phyloP scores from a whole-genome alignment of 2,329 filamentous ascomycete species.

The Myriosclerotinia duriaeana region DNA sequence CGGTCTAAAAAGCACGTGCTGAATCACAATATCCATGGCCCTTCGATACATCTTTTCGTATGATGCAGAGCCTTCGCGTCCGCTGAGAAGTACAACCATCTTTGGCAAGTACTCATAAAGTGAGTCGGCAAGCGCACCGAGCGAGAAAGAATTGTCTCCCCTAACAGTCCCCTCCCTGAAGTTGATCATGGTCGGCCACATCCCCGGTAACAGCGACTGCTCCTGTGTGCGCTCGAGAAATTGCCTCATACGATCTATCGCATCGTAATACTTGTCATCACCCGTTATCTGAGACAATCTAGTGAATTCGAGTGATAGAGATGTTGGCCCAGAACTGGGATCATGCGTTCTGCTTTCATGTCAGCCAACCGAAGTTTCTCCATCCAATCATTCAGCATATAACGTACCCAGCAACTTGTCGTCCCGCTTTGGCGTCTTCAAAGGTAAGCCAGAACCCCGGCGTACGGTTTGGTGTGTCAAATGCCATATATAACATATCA shows the following conservation, averaged over 20 bases:
- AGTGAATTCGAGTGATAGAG: slow-evolving; percentile 59
- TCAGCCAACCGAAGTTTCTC: not conserved
- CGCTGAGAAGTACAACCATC: slow-evolving; percentile 41
- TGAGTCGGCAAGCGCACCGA: slow-evolving; percentile 56
- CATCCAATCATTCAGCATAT: not conserved
- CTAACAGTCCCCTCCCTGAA: slow-evolving; percentile 56
- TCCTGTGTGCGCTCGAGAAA: slow-evolving; percentile 54
- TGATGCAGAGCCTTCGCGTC: slow-evolving; percentile 11
- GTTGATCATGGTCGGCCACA: slow-evolving; percentile 58
- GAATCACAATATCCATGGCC: slow-evolving; percentile 46
- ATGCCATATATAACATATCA: slow-evolving; percentile 41
- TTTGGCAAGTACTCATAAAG: slow-evolving; percentile 64
- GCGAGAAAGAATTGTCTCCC: slow-evolving; percentile 51
- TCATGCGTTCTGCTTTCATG: slow-evolving; percentile 10
- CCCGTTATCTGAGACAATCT: slow-evolving; percentile 60
- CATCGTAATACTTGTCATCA: slow-evolving; percentile 60
- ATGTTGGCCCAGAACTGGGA: slow-evolving; percentile 42
- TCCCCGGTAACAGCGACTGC: slow-evolving; percentile 54
- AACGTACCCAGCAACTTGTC: slow-evolving; percentile 5
- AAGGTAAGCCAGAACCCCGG: slow-evolving; percentile 22
- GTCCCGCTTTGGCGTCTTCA: slow-evolving; percentile 17
- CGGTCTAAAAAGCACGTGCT: slow-evolving; percentile 46
- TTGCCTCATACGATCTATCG: slow-evolving; percentile 55
- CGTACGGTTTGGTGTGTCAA: slow-evolving; percentile 42
- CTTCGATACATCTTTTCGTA: slow-evolving; percentile 46